phyloP scores from a whole-genome alignment of 306 rosid species.

The Pyrus betulifolia region DNA sequence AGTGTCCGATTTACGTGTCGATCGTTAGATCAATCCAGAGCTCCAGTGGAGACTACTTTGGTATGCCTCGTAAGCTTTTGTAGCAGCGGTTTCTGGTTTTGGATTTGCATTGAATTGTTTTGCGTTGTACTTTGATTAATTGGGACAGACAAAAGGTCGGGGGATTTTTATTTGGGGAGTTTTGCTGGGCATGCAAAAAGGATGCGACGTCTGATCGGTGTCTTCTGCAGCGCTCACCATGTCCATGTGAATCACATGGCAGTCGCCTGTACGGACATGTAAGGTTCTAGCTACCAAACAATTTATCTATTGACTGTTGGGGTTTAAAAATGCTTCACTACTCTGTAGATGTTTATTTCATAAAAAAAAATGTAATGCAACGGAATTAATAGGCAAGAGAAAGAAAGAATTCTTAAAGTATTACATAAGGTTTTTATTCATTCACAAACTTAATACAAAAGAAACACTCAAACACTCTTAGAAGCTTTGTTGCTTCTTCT shows the following conservation, averaged over 20 bases:
- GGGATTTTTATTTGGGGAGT: background rate
- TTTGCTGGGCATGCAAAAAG: background rate
- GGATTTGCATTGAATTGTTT: background rate
- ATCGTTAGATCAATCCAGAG: background rate
- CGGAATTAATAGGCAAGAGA: too few relatives aligned
- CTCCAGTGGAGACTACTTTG: background rate
- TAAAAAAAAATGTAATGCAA: too few relatives aligned
- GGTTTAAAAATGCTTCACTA: too few relatives aligned
- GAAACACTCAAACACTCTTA: too few relatives aligned
- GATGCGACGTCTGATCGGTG: background rate
- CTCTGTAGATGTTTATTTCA: too few relatives aligned
- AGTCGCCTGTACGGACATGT: background rate
- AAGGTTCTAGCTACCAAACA: background rate
- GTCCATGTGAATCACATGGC: background rate
- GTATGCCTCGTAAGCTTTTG: background rate
- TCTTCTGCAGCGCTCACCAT: background rate
- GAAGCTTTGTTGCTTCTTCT: too few relatives aligned
- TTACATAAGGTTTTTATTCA: too few relatives aligned
- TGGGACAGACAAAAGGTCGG: background rate
- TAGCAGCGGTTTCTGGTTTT: background rate
- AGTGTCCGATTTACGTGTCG: conserved; percentile 27
- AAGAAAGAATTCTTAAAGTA: too few relatives aligned
- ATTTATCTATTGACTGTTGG: background rate
- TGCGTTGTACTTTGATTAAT: background rate
- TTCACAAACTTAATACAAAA: too few relatives aligned